Evolutionary conservation across 192 early-diverging fungal species (phyloP).

Genomic region (Rhizophagus clarus): DNA sequence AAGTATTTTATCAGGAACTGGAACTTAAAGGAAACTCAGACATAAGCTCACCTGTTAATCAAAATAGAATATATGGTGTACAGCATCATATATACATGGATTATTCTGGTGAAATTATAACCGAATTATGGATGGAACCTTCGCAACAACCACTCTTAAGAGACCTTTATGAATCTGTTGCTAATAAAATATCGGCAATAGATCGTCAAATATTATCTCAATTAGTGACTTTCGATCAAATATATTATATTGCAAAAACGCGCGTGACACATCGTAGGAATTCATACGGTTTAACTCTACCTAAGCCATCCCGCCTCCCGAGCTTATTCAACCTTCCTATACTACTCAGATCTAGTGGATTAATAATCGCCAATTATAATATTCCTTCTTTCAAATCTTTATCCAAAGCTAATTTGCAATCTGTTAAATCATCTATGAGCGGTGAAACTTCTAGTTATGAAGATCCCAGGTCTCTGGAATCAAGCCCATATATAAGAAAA

Average conservation of each 20-base stretch:
- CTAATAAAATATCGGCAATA: conserved; percentile 34
- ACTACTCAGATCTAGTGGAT: conserved; percentile 5
- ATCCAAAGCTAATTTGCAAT: conserved; percentile 1
- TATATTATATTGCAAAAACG: conserved; percentile 48
- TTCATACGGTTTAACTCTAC: background rate
- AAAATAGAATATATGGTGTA: conserved; percentile 34
- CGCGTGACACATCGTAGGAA: conserved; percentile 27
- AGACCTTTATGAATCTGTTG: conserved; percentile 35
- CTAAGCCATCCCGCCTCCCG: background rate
- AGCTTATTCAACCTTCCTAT: conserved; percentile 20
- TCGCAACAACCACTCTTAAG: conserved; percentile 32
- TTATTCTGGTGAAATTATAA: conserved; percentile 45
- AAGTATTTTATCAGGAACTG: conserved; percentile 55
- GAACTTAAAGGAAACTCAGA: conserved; percentile 24
- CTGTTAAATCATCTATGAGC: background rate
- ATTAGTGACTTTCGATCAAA: conserved; percentile 58
- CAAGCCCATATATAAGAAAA: background rate
- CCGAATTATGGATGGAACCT: conserved; percentile 63
- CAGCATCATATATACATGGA: conserved; percentile 57
- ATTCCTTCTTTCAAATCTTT: conserved; percentile 17
- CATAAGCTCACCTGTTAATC: background rate
- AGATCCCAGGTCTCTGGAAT: background rate
- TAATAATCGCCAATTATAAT: conserved; percentile 24
- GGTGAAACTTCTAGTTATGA: background rate
- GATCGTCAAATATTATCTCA: conserved; percentile 51